Evolutionary conservation across 73 alveolate species (phyloP).

Genomic region (Paramecium primaurelia): DNA sequence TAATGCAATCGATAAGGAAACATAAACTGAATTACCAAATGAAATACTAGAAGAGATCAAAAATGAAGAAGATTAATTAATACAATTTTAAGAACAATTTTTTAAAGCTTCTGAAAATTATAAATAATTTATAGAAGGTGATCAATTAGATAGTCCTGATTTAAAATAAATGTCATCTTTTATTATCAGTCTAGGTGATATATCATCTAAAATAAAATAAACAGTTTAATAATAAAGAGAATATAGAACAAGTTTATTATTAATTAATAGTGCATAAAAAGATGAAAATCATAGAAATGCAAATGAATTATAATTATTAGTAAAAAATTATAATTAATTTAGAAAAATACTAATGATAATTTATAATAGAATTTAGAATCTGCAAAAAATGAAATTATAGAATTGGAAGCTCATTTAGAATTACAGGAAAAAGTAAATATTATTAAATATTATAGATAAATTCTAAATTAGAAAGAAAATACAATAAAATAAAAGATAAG

Average conservation of each 20-base stretch:
- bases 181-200: background rate
- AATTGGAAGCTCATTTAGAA: background rate
- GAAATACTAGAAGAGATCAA: background rate
- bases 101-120: background rate
- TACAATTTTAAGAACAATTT: background rate
- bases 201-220: background rate
- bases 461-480: background rate
- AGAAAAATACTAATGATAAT: background rate
- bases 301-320: background rate
- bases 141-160: background rate
- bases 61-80: background rate
- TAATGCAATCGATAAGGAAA: background rate
- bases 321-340: background rate
- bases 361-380: background rate
- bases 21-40: background rate
- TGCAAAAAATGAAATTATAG: background rate
- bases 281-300: conserved; percentile 4
- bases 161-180: background rate
- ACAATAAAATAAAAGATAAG: background rate
- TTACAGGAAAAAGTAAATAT: background rate
- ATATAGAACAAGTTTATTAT: background rate
- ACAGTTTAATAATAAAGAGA: background rate
- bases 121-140: background rate
- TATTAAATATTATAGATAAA: background rate
- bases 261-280: background rate